Evolutionary conservation across 2,329 filamentous ascomycete species (phyloP), one percentile per base, ranked within the genome.

Genomic region (Biscogniauxia mediterranea): DNA sequence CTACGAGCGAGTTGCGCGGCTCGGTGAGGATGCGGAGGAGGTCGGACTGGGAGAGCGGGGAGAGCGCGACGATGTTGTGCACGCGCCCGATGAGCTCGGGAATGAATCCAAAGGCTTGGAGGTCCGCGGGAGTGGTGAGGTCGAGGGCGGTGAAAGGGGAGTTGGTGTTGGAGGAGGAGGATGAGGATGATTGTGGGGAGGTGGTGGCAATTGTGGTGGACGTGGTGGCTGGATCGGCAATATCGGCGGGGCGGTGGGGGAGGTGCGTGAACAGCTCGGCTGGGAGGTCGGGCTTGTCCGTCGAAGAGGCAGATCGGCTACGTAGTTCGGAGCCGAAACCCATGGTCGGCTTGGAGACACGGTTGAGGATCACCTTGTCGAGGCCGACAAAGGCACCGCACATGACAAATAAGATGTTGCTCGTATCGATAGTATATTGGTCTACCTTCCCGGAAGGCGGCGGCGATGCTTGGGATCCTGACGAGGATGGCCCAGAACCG

Each of bases 331-430:
- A 93, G 5, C 93, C 93, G 70, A 99, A 99, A 0, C 95, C 95
- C 68, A 99, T 94, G 2, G 91, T 90, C 0, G 85, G 84, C 71
- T 90, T 92, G 13, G 92, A 89, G 52, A 98, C 89, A n/a, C 95
- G 88, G 61, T 93, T 90, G 62, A 96, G 81, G 55, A 99, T 86
- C 38, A 90, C 85, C 74, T 96, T 97, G 71, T 97, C 92, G 1
- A 98, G 81, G 1, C 93, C 94, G 42, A 96, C 91, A 73, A 99
- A 99, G 19, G 95, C 95, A 19, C 95, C 95, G 13, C 93, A 96
- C 74, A 95, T 97, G 51, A 99, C 93, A 77, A 99, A 99, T 26
- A 99, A 84, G 62, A 99, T 98, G 69, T 98, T 97, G 66, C 93
- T 93, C 0, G 95, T 99, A 69, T 95, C 90, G 61, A 97, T 89